These are phyloP conservation scores for Irpex sp. DNA, from an alignment of 1,284 basidiomycete genomes.

Conservation along the genomic window DNA sequence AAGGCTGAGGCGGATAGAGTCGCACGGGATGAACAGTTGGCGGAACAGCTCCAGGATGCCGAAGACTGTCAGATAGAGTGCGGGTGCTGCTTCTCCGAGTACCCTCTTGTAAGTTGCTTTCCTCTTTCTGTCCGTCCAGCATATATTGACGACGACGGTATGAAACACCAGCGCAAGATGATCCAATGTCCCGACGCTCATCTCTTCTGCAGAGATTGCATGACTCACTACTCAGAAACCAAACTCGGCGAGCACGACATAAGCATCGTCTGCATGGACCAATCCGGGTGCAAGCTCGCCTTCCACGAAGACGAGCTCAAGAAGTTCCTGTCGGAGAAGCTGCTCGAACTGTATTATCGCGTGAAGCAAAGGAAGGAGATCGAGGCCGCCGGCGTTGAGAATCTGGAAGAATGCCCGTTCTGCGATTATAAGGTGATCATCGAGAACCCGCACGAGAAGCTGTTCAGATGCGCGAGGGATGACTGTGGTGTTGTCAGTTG, in stretches of 20 bases:
- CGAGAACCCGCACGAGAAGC: slow-evolving; percentile 72
- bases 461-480: slow-evolving; percentile 74
- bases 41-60: slow-evolving; percentile 31
- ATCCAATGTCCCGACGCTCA: slow-evolving; percentile 78
- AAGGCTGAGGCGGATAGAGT: slow-evolving; percentile 31
- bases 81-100: slow-evolving; percentile 76
- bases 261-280: slow-evolving; percentile 77
- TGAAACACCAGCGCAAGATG: slow-evolving; percentile 60
- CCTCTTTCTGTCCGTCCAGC: not conserved
- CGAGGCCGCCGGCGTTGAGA: slow-evolving; percentile 66
- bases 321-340: slow-evolving; percentile 58
- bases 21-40: slow-evolving; percentile 23
- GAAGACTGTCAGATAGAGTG: slow-evolving; percentile 64
- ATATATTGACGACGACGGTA: slow-evolving; percentile 5
- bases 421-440: slow-evolving; percentile 84
- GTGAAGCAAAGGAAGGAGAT: slow-evolving; percentile 77
- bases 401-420: slow-evolving; percentile 82
- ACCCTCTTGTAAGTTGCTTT: slow-evolving; percentile 32
- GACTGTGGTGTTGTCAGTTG: slow-evolving; percentile 76
- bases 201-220: slow-evolving; percentile 50
- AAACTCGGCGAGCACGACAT: slow-evolving; percentile 35
- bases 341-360: slow-evolving; percentile 70
- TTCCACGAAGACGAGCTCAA: slow-evolving; percentile 67
- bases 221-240: slow-evolving; percentile 31
- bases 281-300: slow-evolving; percentile 64